Evolutionary conservation across 495 filamentous ascomycete species (phyloP), one percentile per base, ranked within the genome.

Genomic region (Bombardia bombarda): DNA sequence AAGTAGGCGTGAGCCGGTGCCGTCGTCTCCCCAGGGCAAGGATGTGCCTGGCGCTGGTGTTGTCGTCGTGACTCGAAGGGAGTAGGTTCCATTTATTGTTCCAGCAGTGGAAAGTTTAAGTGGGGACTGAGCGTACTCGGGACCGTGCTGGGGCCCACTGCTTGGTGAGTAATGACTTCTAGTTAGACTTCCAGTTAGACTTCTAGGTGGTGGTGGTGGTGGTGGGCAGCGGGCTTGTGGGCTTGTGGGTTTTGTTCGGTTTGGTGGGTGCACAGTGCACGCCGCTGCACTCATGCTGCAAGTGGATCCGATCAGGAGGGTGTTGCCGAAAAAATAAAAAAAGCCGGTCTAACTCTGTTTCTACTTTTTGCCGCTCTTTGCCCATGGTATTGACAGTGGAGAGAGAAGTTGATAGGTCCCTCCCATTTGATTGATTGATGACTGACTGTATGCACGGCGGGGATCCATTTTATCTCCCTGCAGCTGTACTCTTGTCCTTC

Each of bases 31-130:
- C 22, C 30, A 43, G 43, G 17, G 52, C 55, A 52, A 50, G 41
- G 43, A 41, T 47, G 42, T 47, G 50, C 46, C 42, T 58, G 32
- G 48, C 19, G 46, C 8, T 10, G 49, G 32, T 48, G 49, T 38
- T 53, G 57, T 53, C 43, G 57, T 42, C 51, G 55, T 52, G 57
- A 57, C 56, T 51, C 51, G 47, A 16, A 14, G 45, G 17, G 28
- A 28, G 39, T 48, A 43, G 37, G 38, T 49, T 55, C n/a, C n/a
- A n/a, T n/a, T 49, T 57, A 45, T 49, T 57, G 55, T 47, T 55
- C 47, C 47, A 42, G 43, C 49, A 40, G 47, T 35, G 45, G 17
- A 56, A 60, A 56, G 49, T 47, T 61, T 47, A 61, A 58, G 57
- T 61, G 57, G 57, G 46, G 50, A 45, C 20, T 38, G n/a, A n/a